Base-by-base conservation (phyloP, 2,329 filamentous ascomycete species). In the Pseudopyrenochaeta lycopersici region DNA sequence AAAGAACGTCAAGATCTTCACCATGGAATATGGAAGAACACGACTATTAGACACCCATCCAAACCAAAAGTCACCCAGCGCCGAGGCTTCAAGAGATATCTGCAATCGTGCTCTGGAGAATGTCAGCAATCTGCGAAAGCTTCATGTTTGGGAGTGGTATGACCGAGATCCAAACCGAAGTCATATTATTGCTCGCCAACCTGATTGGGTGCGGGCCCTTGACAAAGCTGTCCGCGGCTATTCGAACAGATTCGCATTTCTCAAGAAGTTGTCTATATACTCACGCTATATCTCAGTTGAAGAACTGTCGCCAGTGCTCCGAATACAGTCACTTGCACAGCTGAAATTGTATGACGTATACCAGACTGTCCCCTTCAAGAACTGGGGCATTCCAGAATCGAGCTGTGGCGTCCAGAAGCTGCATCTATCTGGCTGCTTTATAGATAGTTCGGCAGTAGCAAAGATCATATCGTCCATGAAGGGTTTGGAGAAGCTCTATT, bases 381-480 rank as follows among this genome's bases (percentile, higher is more conserved):
- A 41, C 9, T 59, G 59, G 56, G 14, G 20, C 2, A 39, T 53
- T 14, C 41, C 48, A 14, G 14, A 40, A 15, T 49, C 42, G 11
- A 51, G 40, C 15, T 55, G 42, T 38, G 20, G 35, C 2, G 40
- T 62, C 6, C 17, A 43, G 15, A 2, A 27, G 7, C 30, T 62
- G 3, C 0, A 2, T 10, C 15, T 59, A 1, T 9, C 10, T 2
- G 1, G 18, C 2, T 32, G 20, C 7, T 57, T 57, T 30, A 33
- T 60, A 4, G 47, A 52, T 7, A 49, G 52, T 17, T 12, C 36
- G 4, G 55, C 47, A 3, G 4, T 58, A 4, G 29, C 39, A 2
- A 32, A 56, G 21, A 39, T 58, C 7, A 4, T 61, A 2, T 32
- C 27, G 15, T 43, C 55, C 2, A 38, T 54, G 7, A 55, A 50